These are phyloP conservation scores for Mycena olivaceomarginata DNA, from an alignment of 768 basidiomycete genomes.

Conservation along the genomic window DNA sequence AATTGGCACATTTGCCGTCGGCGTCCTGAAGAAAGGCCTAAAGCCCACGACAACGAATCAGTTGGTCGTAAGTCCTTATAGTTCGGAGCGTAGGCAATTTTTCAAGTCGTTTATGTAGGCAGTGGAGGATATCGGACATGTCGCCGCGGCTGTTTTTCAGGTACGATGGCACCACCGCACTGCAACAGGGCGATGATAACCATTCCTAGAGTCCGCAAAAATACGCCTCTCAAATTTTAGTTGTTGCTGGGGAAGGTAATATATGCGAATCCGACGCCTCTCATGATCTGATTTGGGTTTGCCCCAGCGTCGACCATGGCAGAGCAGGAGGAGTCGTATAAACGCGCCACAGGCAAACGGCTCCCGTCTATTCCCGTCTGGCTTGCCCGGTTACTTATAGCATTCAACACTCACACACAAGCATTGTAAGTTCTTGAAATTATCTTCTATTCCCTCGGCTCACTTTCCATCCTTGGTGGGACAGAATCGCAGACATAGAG, in stretches of 20 bases:
- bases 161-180: conserved; percentile 35
- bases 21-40: conserved; percentile 57
- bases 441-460: not conserved
- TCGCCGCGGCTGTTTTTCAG: conserved; percentile 57
- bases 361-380: conserved; percentile 54
- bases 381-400: conserved; percentile 51
- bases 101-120: conserved; percentile 44
- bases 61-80: not conserved
- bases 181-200: not conserved
- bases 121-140: conserved; percentile 57
- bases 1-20: conserved; percentile 58
- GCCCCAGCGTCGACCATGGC: conserved; percentile 48
- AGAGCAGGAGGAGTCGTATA: conserved; percentile 48
- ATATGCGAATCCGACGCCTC: not conserved
- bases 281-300: not conserved
- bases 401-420: conserved; percentile 54
- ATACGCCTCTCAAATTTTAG: conserved; percentile 49
- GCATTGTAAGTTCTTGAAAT: conserved; percentile 48
- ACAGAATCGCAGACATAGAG: conserved; percentile 54
- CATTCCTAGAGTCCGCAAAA: conserved; percentile 50
- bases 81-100: no score
- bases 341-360: conserved; percentile 45
- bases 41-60: conserved; percentile 55
- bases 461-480: not conserved
- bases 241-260: conserved; percentile 51